phyloP scores from a whole-genome alignment of 2,329 filamentous ascomycete genomes.

The Chalara sp. region DNA sequence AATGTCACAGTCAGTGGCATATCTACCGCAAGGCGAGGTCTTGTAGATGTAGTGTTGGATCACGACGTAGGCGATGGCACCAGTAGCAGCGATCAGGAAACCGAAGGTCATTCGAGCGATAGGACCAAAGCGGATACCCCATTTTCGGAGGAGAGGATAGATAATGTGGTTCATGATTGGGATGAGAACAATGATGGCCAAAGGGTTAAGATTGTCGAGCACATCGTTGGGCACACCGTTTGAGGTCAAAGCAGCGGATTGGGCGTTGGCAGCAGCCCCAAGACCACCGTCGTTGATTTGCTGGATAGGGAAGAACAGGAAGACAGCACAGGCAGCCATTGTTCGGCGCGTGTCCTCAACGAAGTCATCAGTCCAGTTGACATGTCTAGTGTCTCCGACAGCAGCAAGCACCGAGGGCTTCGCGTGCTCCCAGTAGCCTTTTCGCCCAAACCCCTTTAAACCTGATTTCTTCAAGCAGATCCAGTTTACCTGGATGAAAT shows the following conservation, averaged over 20 bases:
- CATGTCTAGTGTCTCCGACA: constrained; percentile 12
- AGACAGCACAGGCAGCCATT: constrained; percentile 62
- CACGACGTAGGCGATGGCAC: constrained; percentile 49
- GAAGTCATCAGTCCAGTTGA: constrained; percentile 74
- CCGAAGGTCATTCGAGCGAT: constrained; percentile 69
- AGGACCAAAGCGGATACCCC: constrained; percentile 60
- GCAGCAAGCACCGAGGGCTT: constrained; percentile 58
- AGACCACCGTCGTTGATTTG: constrained; percentile 33
- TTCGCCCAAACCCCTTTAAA: constrained; percentile 42
- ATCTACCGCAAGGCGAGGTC: constrained; percentile 48
- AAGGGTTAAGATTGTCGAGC: constrained; percentile 68
- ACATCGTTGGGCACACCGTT: constrained; percentile 73
- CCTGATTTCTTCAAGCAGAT: constrained; percentile 41
- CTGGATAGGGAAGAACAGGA: constrained; percentile 45
- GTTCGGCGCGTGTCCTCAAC: constrained; percentile 71
- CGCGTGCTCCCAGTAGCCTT: constrained; percentile 57
- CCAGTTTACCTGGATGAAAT: constrained; percentile 35
- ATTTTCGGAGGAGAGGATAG: constrained; percentile 60
- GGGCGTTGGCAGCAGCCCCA: constrained; percentile 41
- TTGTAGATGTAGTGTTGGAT: constrained; percentile 59
- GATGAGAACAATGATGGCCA: constrained; percentile 68
- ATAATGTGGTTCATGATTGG: constrained; percentile 61
- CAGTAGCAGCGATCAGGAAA: constrained; percentile 56
- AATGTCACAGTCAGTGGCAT: constrained; percentile 21
- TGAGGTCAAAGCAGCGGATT: constrained; percentile 55